These are phyloP conservation scores for Zychaea mexicana DNA, from an alignment of 371 early-diverging fungal species.

Conservation along the genomic window DNA sequence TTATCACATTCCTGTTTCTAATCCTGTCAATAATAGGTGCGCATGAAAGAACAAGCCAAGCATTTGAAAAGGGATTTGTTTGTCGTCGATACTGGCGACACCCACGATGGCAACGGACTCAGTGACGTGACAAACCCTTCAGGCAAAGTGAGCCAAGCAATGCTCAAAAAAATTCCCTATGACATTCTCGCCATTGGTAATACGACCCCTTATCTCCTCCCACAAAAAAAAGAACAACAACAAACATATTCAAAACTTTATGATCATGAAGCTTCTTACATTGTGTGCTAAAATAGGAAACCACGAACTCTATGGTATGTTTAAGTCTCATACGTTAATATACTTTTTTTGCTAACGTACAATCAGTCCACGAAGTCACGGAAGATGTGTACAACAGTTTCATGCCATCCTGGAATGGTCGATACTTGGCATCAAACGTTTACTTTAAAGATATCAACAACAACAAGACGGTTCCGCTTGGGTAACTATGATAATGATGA, in stretches of 20 bases:
- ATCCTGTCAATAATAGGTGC: constrained; percentile 6
- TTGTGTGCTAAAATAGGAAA: constrained; percentile 38
- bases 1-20: neutral
- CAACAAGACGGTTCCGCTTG: constrained; percentile 54
- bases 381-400: constrained; percentile 35
- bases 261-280: neutral
- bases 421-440: constrained; percentile 58
- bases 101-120: constrained; percentile 55
- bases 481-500: constrained; percentile 22
- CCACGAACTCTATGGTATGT: constrained; percentile 58
- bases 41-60: constrained; percentile 54
- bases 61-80: constrained; percentile 53
- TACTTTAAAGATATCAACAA: constrained; percentile 44
- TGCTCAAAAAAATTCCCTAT: constrained; percentile 49
- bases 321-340: no score
- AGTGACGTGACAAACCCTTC: constrained; percentile 46
- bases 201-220: neutral
- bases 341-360: neutral
- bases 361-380: constrained; percentile 34
- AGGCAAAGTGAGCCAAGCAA: constrained; percentile 47
- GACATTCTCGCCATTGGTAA: constrained; percentile 50
- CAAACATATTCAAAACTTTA: neutral
- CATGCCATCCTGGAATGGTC: constrained; percentile 55
- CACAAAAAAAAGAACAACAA: neutral
- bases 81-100: constrained; percentile 61